A percentile compares a stretch with the other conserved stretches of the same genome.
These are phyloP conservation scores for Chaetomium tenue DNA, from an alignment of 495 filamentous ascomycete genomes.

Conservation along the genomic window DNA sequence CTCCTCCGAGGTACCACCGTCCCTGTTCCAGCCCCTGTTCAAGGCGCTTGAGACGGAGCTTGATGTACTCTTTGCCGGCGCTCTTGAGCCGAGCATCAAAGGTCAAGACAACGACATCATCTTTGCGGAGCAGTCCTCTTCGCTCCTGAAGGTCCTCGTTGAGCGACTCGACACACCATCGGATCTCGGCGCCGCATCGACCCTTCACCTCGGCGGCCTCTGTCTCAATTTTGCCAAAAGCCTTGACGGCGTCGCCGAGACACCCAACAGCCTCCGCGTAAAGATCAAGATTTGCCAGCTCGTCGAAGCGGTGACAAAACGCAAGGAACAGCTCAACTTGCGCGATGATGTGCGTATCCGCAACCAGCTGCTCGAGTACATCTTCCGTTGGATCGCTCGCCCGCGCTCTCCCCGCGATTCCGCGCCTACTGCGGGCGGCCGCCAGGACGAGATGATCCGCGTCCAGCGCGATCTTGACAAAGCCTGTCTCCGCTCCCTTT, in stretches of 20 bases:
- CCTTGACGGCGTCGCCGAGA: constrained; percentile 53
- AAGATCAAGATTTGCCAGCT: constrained; percentile 67
- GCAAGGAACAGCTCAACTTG: constrained; percentile 64
- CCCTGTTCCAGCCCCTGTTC: constrained; percentile 59
- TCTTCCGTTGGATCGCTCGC: constrained; percentile 62
- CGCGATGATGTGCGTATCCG: constrained; percentile 63
- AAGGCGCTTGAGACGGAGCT: constrained; percentile 60
- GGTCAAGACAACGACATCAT: constrained; percentile 59
- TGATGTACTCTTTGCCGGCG: constrained; percentile 54
- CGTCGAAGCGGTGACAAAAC: constrained; percentile 60
- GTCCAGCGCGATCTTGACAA: constrained; percentile 62
- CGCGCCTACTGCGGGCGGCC: constrained; percentile 25
- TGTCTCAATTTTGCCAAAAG: constrained; percentile 62
- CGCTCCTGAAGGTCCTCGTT: constrained; percentile 59
- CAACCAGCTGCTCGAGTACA: constrained; percentile 62
- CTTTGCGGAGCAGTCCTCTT: constrained; percentile 63
- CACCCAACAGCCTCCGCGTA: constrained; percentile 53
- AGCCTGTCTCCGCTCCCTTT: constrained; percentile 59
- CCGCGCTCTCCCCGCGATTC: constrained; percentile 45
- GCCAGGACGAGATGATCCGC: constrained; percentile 52
- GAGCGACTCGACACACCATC: constrained; percentile 59
- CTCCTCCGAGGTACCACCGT: constrained; percentile 57
- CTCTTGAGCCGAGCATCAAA: constrained; percentile 48
- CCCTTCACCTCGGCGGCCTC: constrained; percentile 58
- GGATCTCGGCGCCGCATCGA: constrained; percentile 56